phyloP scores from a whole-genome alignment of 768 basidiomycete genomes.

The Suillus occidentalis region DNA sequence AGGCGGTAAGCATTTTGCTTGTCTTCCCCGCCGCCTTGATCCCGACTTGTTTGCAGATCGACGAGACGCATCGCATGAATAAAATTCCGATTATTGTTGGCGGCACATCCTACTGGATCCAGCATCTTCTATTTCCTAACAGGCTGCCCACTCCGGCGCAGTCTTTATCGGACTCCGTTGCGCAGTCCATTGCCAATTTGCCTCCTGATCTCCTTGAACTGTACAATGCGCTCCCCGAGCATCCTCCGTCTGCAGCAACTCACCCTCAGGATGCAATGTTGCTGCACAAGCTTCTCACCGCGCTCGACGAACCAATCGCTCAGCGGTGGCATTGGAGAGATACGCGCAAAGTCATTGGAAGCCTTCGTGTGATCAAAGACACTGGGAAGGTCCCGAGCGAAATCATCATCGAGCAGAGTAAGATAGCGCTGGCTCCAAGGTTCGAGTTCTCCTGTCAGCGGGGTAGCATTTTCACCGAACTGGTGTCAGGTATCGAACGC shows the following conservation, averaged over 20 bases:
- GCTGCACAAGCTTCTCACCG: conserved; percentile 64
- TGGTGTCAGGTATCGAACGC: conserved; percentile 68
- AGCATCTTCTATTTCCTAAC: conserved; percentile 90
- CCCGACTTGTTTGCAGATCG: conserved; percentile 52
- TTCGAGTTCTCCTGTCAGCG: conserved; percentile 22
- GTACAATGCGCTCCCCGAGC: conserved; percentile 57
- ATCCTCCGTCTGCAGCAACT: conserved; percentile 54
- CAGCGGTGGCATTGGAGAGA: conserved; percentile 96
- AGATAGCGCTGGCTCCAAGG: conserved; percentile 49
- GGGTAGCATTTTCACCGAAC: neutral
- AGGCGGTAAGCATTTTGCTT: conserved; percentile 53
- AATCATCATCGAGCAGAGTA: conserved; percentile 63
- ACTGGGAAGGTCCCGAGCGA: conserved; percentile 65
- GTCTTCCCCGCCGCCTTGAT: neutral
- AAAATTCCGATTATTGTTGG: conserved; percentile 90
- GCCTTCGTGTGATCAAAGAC: conserved; percentile 74
- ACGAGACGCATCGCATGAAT: conserved; percentile 60
- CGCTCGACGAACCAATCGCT: conserved; percentile 73
- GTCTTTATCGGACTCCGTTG: conserved; percentile 38
- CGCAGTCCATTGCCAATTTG: conserved; percentile 43
- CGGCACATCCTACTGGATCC: conserved; percentile 97
- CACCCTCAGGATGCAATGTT: conserved; percentile 58
- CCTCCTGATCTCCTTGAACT: conserved; percentile 48
- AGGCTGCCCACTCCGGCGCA: conserved; percentile 42
- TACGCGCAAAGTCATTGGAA: conserved; percentile 84